Evolutionary conservation across 1,284 basidiomycete genomes (phyloP), one percentile per base, ranked within the genome.

Genomic region (Tetrapyrgos nigripes): DNA sequence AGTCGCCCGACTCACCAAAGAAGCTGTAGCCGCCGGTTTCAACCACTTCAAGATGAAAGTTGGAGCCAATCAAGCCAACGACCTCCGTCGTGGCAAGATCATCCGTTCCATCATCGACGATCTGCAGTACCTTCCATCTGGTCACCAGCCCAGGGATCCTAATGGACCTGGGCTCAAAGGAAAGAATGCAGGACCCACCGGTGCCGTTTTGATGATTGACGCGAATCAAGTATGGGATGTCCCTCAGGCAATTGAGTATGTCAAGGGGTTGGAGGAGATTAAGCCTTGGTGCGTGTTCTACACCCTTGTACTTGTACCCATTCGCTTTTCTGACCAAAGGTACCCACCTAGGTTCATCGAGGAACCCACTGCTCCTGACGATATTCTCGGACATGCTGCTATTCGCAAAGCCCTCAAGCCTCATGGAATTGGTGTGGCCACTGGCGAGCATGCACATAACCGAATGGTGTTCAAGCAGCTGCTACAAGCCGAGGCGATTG

Each of bases 11-110:
- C 83, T 98, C 55, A 97, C 94, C 2, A 89, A 89, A 68, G 92
- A 93, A 70, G 93, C 95, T 28, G 82, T 98, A 54, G 76, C 83
- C 26, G 87, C 86, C 52, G 96, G 96, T 28, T 97, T 97, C 85
- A 94, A 93, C 79, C 93, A 96, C 77, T 96, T 97, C 84, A 96
- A 96, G 80, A 95, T 97, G 89, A 98, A 98, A 80, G 95, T 98
- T 62, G 96, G 96, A 56, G 89, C 91, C 35, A 83, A 92, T 74
- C 81, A 85, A 54, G 85, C 86, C 40, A 89, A 91, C 70, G 96
- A 98, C 76, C 79, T 96, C 53, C 89, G 94, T 52, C 87, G 96
- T 62, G 93, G 94, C 44, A 85, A 84, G 65, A 83, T 97, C 67
- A 96, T 98, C 68, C 88, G 96, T 59, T 92, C 89, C 53, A 94